Evolutionary conservation across 2,329 filamentous ascomycete genomes (phyloP).

Genomic region (Colletotrichum siamense): DNA sequence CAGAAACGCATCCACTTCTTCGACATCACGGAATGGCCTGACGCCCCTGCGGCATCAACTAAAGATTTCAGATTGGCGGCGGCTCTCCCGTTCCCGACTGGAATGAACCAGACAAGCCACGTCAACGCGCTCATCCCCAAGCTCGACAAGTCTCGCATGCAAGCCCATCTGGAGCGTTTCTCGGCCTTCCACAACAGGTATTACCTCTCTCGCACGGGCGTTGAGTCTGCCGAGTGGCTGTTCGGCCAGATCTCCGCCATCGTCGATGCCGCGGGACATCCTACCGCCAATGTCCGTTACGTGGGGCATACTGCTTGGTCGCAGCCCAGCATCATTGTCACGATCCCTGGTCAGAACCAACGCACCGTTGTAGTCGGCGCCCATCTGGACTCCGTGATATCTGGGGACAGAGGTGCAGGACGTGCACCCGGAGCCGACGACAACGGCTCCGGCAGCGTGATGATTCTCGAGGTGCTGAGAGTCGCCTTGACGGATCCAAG

Average conservation of each 20-base stretch:
- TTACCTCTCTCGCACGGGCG: conserved; percentile 69
- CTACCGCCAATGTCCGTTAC: conserved; percentile 63
- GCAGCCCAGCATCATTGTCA: conserved; percentile 81
- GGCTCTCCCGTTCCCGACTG: conserved; percentile 23
- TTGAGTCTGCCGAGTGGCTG: conserved; percentile 78
- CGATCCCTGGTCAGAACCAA: conserved; percentile 71
- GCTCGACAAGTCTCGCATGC: conserved; percentile 14
- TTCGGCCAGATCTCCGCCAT: conserved; percentile 68
- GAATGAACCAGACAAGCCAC: conserved; percentile 22
- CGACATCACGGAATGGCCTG: conserved; percentile 28
- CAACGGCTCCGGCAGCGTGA: conserved; percentile 78
- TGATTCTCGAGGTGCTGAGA: conserved; percentile 78
- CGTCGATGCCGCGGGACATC: conserved; percentile 65
- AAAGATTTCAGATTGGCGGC: conserved; percentile 4
- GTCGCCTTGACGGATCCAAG: conserved; percentile 70
- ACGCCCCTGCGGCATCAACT: conserved; percentile 7
- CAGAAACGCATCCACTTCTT: conserved; percentile 28
- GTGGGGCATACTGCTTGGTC: conserved; percentile 73
- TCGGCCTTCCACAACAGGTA: conserved; percentile 72
- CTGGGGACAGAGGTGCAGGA: conserved; percentile 72
- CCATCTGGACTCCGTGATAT: conserved; percentile 82
- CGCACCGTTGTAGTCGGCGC: conserved; percentile 80
- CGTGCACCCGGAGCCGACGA: conserved; percentile 77
- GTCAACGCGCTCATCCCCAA: conserved; percentile 21
- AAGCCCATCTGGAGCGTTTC: conserved; percentile 52